These are phyloP conservation scores for Cercospora sesami DNA, from an alignment of 2,329 filamentous ascomycete species.

Conservation along the genomic window DNA sequence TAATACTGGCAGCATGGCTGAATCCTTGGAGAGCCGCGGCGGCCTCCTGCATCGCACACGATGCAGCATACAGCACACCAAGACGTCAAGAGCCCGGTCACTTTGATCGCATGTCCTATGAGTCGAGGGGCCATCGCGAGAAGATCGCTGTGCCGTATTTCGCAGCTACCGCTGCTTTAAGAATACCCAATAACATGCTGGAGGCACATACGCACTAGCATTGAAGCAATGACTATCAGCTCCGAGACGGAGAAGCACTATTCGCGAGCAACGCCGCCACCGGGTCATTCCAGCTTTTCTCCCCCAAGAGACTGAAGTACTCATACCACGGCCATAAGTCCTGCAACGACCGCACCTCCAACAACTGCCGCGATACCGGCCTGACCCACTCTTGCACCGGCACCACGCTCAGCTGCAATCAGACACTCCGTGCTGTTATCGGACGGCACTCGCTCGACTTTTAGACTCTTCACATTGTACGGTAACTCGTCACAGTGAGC, in stretches of 20 bases:
- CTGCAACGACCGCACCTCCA: neutral
- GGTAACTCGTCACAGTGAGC: neutral
- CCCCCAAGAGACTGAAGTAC: neutral
- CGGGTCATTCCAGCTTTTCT: neutral
- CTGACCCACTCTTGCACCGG: neutral
- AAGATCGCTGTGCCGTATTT: neutral
- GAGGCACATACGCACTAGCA: neutral
- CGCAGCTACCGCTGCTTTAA: neutral
- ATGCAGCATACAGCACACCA: neutral
- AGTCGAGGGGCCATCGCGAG: neutral
- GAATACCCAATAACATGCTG: neutral
- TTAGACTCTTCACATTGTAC: conserved; percentile 3
- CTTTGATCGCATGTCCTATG: neutral
- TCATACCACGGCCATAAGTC: neutral
- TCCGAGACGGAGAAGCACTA: neutral
- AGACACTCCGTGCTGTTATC: neutral
- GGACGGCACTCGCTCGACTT: neutral
- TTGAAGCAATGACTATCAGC: neutral
- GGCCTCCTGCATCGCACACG: neutral
- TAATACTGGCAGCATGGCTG: neutral
- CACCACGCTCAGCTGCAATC: neutral
- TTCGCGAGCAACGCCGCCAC: neutral
- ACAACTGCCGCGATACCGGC: neutral
- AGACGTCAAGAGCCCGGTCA: neutral
- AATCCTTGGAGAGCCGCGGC: neutral